phyloP scores from a whole-genome alignment of 768 basidiomycete species.

The Paxillus rubicundulus region DNA sequence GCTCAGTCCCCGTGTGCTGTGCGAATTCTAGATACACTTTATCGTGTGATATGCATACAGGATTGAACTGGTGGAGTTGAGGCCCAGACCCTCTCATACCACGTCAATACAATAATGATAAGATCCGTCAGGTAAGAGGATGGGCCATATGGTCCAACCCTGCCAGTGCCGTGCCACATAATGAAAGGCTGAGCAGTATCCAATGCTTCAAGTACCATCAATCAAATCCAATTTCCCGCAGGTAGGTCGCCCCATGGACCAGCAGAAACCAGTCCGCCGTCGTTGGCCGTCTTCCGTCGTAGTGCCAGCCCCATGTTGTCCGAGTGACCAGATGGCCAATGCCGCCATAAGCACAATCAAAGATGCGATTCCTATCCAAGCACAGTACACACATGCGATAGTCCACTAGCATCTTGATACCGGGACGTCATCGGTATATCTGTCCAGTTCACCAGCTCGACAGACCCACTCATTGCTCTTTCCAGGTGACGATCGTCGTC shows the following conservation, averaged over 20 bases:
- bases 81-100: neutral
- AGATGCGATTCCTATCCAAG: slow-evolving; percentile 1
- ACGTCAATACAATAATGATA: neutral
- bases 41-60: neutral
- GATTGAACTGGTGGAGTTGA: neutral
- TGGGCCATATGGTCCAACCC: slow-evolving; percentile 8
- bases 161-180: slow-evolving; percentile 17
- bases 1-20: slow-evolving; percentile 25
- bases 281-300: no score
- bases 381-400: neutral
- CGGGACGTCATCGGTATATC: slow-evolving; percentile 15
- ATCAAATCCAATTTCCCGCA: slow-evolving; percentile 4
- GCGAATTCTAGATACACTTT: slow-evolving; percentile 3
- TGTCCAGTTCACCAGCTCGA: slow-evolving; percentile 2
- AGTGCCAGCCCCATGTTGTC: neutral
- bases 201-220: slow-evolving; percentile 28
- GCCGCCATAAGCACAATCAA: neutral
- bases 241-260: neutral
- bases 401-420: neutral
- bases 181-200: slow-evolving; percentile 19
- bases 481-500: slow-evolving; percentile 21
- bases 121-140: neutral
- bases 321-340: neutral
- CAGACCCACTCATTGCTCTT: slow-evolving; percentile 16
- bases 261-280: no score